Base-by-base conservation (phyloP, 2,329 filamentous ascomycete genomes). In the Monosporascus cannonballus region DNA sequence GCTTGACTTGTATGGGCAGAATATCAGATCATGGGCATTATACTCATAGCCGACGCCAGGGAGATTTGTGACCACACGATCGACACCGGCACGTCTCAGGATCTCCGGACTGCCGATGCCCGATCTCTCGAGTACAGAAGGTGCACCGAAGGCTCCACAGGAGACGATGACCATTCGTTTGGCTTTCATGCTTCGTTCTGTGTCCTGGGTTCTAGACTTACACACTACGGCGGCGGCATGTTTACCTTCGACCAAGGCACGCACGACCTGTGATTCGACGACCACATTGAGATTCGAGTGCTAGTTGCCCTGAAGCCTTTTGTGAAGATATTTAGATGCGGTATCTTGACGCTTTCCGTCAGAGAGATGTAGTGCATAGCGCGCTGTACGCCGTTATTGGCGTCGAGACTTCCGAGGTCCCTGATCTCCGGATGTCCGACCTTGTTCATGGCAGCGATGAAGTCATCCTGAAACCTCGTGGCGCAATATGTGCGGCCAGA, bases 221-320 rank as follows among this genome's bases (percentile, higher is more conserved):
- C 11, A 11, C 25, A 27, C 27, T 27, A 27, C 27, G 8, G 8
- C 3, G 8, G 27, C 4, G 9, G 27, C 27, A 27, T 9, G 9
- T 27, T 27, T 27, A 27, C 27, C 27, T 27, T 27, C 9, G 27
- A 27, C 27, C 27, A 27, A 27, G 27, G 11, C 27, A 27, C 8
- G 8, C 27, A 73, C 65, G 3, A 82, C 77, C 56, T 78, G 76
- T 15, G 74, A 72, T 53, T 81, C 72, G 1, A 74, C 68, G 8
- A 81, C 64, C 17, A 81, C 71, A 51, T 80, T 73, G 2, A 82
- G 68, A 48, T 79, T 78, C 0, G 73, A 70, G 50, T 76, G 69
- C 22, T 73, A 61, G 7, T 27, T 15, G 49, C 69, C 68, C 52
- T 76, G 67, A 0, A 79, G 62, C 42, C 74, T 71, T 1, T 76